Evolutionary conservation across 306 rosid genomes (phyloP).

Genomic region (Prunus mume): DNA sequence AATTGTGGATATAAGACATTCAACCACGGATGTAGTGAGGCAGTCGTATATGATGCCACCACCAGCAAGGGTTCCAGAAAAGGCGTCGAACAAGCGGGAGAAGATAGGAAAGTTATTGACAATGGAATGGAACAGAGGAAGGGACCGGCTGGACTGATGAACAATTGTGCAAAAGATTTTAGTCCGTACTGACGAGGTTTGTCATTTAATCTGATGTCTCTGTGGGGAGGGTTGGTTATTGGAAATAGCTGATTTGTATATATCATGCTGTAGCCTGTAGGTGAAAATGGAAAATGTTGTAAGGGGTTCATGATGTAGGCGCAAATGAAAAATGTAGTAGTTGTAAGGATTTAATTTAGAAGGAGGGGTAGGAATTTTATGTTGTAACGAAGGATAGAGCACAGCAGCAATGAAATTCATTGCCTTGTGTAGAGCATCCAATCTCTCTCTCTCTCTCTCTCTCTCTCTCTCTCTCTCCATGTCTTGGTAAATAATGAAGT

Average conservation of each 20-base stretch:
- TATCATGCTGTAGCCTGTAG: slow-evolving; percentile 46
- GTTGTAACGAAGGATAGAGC: slow-evolving; percentile 62
- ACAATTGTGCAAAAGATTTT: slow-evolving; percentile 11
- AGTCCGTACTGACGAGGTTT: slow-evolving; percentile 29
- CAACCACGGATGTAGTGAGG: slow-evolving; percentile 39
- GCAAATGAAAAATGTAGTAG: slow-evolving; percentile 16
- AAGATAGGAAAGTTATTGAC: slow-evolving; percentile 58
- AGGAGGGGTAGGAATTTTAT: slow-evolving; percentile 41
- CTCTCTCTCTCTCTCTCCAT: slow-evolving; percentile 8
- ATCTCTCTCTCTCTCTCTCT: slow-evolving; percentile 3
- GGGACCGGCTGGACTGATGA: slow-evolving; percentile 54
- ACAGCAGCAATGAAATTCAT: slow-evolving; percentile 47
- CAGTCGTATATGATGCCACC: slow-evolving; percentile 83
- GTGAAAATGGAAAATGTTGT: slow-evolving; percentile 37
- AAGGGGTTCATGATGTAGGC: slow-evolving; percentile 27
- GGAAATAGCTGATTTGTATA: slow-evolving; percentile 48
- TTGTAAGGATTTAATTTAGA: slow-evolving; percentile 20
- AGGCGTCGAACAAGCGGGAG: slow-evolving; percentile 51
- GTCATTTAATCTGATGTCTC: slow-evolving; percentile 24
- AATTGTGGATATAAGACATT: slow-evolving; percentile 44
- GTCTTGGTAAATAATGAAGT: too few relatives aligned
- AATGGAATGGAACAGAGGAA: slow-evolving; percentile 74
- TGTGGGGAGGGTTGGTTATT: slow-evolving; percentile 23
- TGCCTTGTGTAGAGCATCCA: slow-evolving; percentile 31
- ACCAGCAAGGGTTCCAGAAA: slow-evolving; percentile 48